Base-by-base conservation (phyloP, 2,329 filamentous ascomycete genomes). In the Colletotrichum paranaense region DNA sequence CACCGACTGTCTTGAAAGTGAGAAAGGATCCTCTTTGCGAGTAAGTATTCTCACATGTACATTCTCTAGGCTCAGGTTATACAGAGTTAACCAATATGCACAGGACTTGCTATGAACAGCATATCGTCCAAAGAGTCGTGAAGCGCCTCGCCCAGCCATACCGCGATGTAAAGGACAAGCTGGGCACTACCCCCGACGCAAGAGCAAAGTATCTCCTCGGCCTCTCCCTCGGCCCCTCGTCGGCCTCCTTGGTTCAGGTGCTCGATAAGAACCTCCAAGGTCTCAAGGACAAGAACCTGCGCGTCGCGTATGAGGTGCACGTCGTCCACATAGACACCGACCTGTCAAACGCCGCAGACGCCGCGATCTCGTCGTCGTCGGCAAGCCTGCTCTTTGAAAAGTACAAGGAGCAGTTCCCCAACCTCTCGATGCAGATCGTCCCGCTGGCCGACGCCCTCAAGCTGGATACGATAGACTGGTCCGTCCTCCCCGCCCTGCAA, bases 221-320 rank as follows among this genome's bases (percentile, higher is more conserved):
- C 6, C 85, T 98, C 1, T 98, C 95, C 0, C 92, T 95, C 78
- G 96, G 97, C 0, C 86, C 93, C 1, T 97, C 94, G 1, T 98
- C 96, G 0, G 88, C 93, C 16, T 90, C 91, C 16, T 86, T 99
- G 56, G 86, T 97, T 35, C 90, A 96, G 77, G 87, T 97, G 26
- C 85, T 98, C 67, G 89, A 94, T 81, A 85, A 88, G 73, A 93
- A 95, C 78, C 86, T 93, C 58, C 86, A 89, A 76, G 88, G 88
- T 67, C 93, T 96, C 80, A 86, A 88, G 53, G 85, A 88, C 56
- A 92, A 90, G 73, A 91, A 91, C 76, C 89, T 90, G 5, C 88
- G 91, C 64, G 84, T 90, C 5, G 89, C 91, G 0, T 98, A 94
- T 80, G 89, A 92, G 59, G 84, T 97, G 49, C 84, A 89, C 69